These are phyloP conservation scores for Rhizomucor miehei DNA, from an alignment of 371 early-diverging fungal species.

Conservation along the genomic window DNA sequence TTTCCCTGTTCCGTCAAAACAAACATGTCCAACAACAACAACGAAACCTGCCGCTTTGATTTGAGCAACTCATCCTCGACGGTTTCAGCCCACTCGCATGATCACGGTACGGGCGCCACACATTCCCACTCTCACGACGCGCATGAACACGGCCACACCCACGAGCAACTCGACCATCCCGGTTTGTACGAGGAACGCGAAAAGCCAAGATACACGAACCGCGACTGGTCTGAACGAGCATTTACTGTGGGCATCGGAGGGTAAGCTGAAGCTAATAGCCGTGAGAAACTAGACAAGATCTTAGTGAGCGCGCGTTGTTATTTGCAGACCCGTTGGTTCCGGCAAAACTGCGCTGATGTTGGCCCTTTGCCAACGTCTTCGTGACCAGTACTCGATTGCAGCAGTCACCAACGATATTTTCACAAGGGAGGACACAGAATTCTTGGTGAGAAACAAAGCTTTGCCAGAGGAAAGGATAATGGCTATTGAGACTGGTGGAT, in stretches of 20 bases:
- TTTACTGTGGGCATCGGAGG: constrained; percentile 96
- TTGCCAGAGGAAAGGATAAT: constrained; percentile 82
- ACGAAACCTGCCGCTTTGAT: constrained; percentile 33
- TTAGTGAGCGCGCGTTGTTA: too few species aligned
- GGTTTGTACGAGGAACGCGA: constrained; percentile 82
- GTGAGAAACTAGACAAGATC: too few species aligned
- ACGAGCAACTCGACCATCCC: constrained; percentile 87
- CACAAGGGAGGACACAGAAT: constrained; percentile 91
- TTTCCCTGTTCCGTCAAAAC: constrained; percentile 5
- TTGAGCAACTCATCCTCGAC: constrained; percentile 16
- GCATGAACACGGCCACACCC: constrained; percentile 62
- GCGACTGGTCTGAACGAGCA: constrained; percentile 89
- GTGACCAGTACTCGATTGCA: constrained; percentile 77
- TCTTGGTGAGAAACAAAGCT: constrained; percentile 83
- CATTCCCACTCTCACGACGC: constrained; percentile 40
- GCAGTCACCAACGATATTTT: constrained; percentile 89
- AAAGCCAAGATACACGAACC: constrained; percentile 61
- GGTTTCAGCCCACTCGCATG: constrained; percentile 25
- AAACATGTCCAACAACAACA: constrained; percentile 11
- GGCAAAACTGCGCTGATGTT: constrained; percentile 96
- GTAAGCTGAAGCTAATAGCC: constrained; percentile 46
- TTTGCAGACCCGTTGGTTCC: constrained; percentile 89
- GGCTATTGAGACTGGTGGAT: constrained; percentile 94
- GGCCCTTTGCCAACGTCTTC: constrained; percentile 80
- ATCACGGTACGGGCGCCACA: constrained; percentile 15